Evolutionary conservation across 2,329 filamentous ascomycete species (phyloP).

Genomic region (Penicillium sp.): DNA sequence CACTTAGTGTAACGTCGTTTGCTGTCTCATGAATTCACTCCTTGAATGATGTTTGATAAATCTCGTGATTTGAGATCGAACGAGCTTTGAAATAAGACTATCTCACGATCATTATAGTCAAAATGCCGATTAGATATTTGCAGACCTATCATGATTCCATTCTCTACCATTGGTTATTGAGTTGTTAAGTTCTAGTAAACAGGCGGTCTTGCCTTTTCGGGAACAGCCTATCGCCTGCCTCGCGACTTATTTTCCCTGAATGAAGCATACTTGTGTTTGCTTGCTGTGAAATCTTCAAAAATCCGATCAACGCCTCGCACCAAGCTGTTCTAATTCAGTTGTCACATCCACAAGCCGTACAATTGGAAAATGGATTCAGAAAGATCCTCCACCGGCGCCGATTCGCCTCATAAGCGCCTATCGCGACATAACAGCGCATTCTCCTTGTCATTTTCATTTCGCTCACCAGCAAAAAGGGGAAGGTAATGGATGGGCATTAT

Average conservation of each 20-base stretch:
- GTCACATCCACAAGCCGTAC: background rate
- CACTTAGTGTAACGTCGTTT: no score
- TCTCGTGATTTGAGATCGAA: no score
- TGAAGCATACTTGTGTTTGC: background rate
- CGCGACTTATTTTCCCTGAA: background rate
- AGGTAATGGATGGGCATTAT: conserved; percentile 19
- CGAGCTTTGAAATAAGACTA: no score
- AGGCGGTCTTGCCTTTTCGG: background rate
- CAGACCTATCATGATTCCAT: no score
- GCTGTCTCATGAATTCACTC: no score
- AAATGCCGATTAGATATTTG: no score
- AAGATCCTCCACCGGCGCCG: background rate
- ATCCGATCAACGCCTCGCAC: background rate
- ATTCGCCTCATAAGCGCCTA: background rate
- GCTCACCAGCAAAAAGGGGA: conserved; percentile 20
- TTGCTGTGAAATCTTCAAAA: no score
- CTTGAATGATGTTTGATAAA: no score
- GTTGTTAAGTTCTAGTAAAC: background rate
- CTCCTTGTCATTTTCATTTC: conserved; percentile 25
- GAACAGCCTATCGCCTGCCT: background rate
- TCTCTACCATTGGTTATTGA: background rate
- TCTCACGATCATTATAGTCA: no score
- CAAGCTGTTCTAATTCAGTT: background rate
- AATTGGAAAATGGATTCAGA: background rate
- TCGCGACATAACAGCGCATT: conserved; percentile 6